Evolutionary conservation across 2,329 filamentous ascomycete species (phyloP).

Genomic region (Colletotrichum sidae): DNA sequence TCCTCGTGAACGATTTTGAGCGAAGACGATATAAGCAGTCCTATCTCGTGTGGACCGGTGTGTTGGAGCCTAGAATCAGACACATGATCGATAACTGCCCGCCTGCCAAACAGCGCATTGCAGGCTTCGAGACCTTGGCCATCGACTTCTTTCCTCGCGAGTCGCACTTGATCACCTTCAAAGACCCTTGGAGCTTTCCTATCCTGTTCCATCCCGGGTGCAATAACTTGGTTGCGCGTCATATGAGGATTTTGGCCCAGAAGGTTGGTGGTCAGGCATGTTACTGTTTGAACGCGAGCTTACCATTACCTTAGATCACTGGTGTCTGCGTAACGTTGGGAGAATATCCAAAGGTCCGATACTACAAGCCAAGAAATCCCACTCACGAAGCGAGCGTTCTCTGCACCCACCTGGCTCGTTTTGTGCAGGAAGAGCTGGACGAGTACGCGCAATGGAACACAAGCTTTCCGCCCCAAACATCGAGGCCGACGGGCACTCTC

Average conservation of each 20-base stretch:
- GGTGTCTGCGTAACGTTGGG: constrained; percentile 91
- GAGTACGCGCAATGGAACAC: constrained; percentile 86
- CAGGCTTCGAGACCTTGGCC: constrained; percentile 84
- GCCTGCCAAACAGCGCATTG: constrained; percentile 78
- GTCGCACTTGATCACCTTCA: constrained; percentile 89
- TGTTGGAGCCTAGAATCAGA: constrained; percentile 77
- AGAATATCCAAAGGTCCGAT: constrained; percentile 93
- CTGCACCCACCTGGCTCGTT: constrained; percentile 87
- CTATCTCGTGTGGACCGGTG: constrained; percentile 86
- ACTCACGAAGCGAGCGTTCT: constrained; percentile 90
- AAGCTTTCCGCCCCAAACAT: constrained; percentile 84
- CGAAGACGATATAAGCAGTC: constrained; percentile 81
- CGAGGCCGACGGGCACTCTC: constrained; percentile 83
- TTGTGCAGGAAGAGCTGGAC: constrained; percentile 92
- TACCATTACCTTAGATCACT: constrained; percentile 69
- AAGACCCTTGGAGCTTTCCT: constrained; percentile 96
- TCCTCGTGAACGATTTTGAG: constrained; percentile 92
- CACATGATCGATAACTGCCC: constrained; percentile 80
- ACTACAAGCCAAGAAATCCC: constrained; percentile 81
- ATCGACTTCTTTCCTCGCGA: constrained; percentile 93
- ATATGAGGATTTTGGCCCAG: constrained; percentile 87
- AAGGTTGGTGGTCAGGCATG: constrained; percentile 69
- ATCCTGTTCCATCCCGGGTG: constrained; percentile 91
- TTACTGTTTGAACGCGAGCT: constrained; percentile 20
- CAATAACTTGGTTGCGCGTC: constrained; percentile 82